phyloP scores from a whole-genome alignment of 805 yeast genomes.

The Spathaspora hagerdaliae region DNA sequence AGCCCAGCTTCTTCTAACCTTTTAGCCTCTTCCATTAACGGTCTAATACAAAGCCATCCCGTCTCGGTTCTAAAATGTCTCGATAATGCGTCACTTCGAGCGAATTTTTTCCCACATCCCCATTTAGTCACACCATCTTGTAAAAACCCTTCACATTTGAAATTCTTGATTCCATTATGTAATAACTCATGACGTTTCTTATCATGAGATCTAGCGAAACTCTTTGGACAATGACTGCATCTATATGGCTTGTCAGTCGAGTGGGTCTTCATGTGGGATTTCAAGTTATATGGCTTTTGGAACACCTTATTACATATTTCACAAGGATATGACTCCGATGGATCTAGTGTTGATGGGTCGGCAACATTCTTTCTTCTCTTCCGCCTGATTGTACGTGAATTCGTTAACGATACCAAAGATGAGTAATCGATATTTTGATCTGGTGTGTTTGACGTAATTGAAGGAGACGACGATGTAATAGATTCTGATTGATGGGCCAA shows the following conservation, averaged over 20 bases:
- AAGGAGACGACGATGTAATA: neutral
- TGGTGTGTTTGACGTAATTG: conserved; percentile 1
- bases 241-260: conserved; percentile 68
- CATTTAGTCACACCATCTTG: conserved; percentile 56
- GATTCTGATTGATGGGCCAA: neutral
- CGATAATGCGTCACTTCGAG: conserved; percentile 73
- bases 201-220: conserved; percentile 77
- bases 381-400: conserved; percentile 26
- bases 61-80: conserved; percentile 75
- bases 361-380: conserved; percentile 18
- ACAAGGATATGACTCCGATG: conserved; percentile 29
- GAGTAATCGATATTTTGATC: conserved; percentile 24
- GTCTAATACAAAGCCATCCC: conserved; percentile 65
- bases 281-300: conserved; percentile 47
- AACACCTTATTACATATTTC: conserved; percentile 42
- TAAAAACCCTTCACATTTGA: conserved; percentile 60
- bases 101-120: conserved; percentile 76
- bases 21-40: conserved; percentile 59
- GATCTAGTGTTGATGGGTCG: neutral
- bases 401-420: conserved; percentile 31
- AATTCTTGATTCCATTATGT: conserved; percentile 71
- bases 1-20: conserved; percentile 16
- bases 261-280: conserved; percentile 49
- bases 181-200: conserved; percentile 69
- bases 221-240: conserved; percentile 60